Evolutionary conservation across 441 rosid genomes (phyloP).

Genomic region (Capsella rubella): DNA sequence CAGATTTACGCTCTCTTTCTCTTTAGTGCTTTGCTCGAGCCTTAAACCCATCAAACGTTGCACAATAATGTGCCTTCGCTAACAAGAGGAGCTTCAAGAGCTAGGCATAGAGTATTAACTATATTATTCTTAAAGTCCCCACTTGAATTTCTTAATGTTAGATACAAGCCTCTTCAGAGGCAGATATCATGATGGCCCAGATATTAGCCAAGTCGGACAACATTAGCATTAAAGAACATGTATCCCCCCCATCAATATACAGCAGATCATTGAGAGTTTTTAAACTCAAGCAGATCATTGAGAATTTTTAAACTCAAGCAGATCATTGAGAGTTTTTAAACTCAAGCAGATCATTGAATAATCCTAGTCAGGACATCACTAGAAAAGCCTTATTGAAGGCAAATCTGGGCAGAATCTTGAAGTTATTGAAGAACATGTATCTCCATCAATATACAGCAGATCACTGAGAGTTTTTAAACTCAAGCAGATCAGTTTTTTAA

Average conservation of each 20-base stretch:
- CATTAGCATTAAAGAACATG: neutral
- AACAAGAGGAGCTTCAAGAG: constrained; percentile 1
- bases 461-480: no score
- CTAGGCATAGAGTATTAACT: neutral
- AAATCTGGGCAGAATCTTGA: neutral
- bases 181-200: no score
- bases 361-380: neutral
- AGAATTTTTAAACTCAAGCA: neutral
- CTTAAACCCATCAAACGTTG: neutral
- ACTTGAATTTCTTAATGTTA: neutral
- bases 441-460: no score
- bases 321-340: neutral
- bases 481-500: no score
- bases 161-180: no score
- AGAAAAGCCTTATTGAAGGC: neutral
- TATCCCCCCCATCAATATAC: neutral
- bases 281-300: neutral
- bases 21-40: neutral
- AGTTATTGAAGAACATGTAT: neutral
- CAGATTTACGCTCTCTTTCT: neutral
- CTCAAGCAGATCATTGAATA: neutral
- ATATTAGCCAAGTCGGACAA: neutral
- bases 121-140: neutral
- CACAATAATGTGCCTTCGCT: neutral
- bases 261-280: neutral